Evolutionary conservation across 1,284 basidiomycete genomes (phyloP).

Genomic region (Flammula alnicola): DNA sequence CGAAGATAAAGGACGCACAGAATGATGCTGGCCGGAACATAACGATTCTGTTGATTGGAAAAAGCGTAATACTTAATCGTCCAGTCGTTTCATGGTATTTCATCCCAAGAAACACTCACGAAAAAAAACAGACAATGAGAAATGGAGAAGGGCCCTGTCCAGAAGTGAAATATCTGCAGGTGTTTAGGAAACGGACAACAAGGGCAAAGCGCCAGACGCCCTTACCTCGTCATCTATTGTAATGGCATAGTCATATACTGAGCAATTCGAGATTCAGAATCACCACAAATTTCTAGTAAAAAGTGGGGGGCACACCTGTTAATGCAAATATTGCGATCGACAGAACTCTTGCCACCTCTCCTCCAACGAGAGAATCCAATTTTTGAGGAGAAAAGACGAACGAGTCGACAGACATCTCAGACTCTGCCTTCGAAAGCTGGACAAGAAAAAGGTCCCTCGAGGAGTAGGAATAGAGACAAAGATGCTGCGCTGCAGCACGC

Average conservation of each 20-base stretch:
- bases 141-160: slow-evolving; percentile 38
- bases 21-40: slow-evolving; percentile 23
- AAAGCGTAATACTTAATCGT: no score
- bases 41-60: slow-evolving; percentile 38
- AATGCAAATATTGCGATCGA: slow-evolving; percentile 38
- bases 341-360: slow-evolving; percentile 33
- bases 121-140: slow-evolving; percentile 40
- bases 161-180: slow-evolving; percentile 40
- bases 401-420: background rate
- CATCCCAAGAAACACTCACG: slow-evolving; percentile 25
- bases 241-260: slow-evolving; percentile 41
- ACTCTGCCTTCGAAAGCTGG: background rate
- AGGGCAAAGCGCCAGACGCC: no score
- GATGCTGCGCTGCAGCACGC: background rate
- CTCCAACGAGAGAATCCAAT: slow-evolving; percentile 31
- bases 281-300: slow-evolving; percentile 1
- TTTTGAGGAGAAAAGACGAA: background rate
- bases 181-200: background rate
- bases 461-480: no score
- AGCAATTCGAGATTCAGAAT: background rate
- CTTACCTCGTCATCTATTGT: slow-evolving; percentile 43
- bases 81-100: background rate
- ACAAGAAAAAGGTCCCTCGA: no score
- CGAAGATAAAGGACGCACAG: background rate
- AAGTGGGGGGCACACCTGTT: slow-evolving; percentile 33